These are phyloP conservation scores for Metschnikowia similis DNA, from an alignment of 805 yeast species.

Conservation along the genomic window DNA sequence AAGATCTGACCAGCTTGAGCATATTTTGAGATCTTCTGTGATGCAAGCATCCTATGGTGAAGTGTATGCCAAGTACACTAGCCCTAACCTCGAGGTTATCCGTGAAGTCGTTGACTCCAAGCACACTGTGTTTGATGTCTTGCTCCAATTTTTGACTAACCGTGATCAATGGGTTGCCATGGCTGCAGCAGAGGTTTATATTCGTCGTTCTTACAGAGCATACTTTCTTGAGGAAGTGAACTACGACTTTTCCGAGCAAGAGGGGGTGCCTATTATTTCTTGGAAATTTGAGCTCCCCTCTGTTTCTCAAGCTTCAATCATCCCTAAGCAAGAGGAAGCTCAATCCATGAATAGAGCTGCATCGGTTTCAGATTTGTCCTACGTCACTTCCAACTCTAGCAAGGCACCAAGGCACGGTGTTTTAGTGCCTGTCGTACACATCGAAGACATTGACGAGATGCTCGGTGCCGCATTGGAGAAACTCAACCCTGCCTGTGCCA, in stretches of 20 bases:
- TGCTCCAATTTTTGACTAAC: conserved; percentile 84
- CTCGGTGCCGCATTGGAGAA: conserved; percentile 70
- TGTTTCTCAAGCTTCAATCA: conserved; percentile 67
- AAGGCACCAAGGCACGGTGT: conserved; percentile 80
- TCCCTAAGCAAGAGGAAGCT: conserved; percentile 37
- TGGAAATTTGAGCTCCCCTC: conserved; percentile 89
- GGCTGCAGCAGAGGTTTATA: conserved; percentile 96
- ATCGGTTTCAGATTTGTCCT: conserved; percentile 88
- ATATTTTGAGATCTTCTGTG: conserved; percentile 86
- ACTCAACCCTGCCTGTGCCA: conserved; percentile 49
- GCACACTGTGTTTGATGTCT: conserved; percentile 93
- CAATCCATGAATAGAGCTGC: conserved; percentile 70
- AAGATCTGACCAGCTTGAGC: conserved; percentile 96
- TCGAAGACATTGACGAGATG: conserved; percentile 88
- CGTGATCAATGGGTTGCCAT: conserved; percentile 83
- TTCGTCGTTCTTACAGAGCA: conserved; percentile 95
- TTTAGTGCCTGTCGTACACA: conserved; percentile 70
- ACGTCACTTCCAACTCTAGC: conserved; percentile 68
- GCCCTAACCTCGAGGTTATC: conserved; percentile 75
- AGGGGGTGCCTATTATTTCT: conserved; percentile 61
- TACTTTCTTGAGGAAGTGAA: conserved; percentile 77
- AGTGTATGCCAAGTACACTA: conserved; percentile 65
- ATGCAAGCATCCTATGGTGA: conserved; percentile 89
- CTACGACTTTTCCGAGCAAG: conserved; percentile 50
- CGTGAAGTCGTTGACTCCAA: conserved; percentile 94